Evolutionary conservation across 2,329 filamentous ascomycete genomes (phyloP).

Genomic region (Colletotrichum camelliae): DNA sequence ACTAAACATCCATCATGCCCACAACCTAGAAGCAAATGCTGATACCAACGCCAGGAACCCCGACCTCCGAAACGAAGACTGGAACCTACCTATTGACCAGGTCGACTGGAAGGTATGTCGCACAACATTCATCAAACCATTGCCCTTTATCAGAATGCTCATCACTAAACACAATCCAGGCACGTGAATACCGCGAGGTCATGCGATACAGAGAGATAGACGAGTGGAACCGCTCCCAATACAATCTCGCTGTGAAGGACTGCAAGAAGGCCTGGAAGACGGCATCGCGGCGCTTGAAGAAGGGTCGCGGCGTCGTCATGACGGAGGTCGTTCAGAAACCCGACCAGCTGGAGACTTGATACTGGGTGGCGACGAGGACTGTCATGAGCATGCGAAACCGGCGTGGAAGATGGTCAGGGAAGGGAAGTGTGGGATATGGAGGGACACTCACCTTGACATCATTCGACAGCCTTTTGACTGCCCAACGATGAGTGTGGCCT

Average conservation of each 20-base stretch:
- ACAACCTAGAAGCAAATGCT: rapidly evolving
- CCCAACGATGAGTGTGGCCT: background rate
- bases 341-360: background rate
- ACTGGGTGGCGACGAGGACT: background rate
- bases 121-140: background rate
- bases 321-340: background rate
- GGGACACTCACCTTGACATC: background rate
- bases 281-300: background rate
- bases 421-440: background rate
- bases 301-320: background rate
- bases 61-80: background rate
- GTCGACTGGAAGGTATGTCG: background rate
- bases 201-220: background rate
- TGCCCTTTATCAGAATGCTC: too few species aligned
- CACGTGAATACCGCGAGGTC: background rate
- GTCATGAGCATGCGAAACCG: background rate
- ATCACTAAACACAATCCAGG: background rate
- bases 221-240: background rate
- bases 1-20: background rate
- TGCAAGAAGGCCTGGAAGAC: background rate
- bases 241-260: background rate
- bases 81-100: rapidly evolving
- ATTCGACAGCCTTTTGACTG: background rate
- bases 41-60: background rate
- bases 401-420: background rate